phyloP scores from a whole-genome alignment of 805 yeast species.

The Starmerella bacillaris region DNA sequence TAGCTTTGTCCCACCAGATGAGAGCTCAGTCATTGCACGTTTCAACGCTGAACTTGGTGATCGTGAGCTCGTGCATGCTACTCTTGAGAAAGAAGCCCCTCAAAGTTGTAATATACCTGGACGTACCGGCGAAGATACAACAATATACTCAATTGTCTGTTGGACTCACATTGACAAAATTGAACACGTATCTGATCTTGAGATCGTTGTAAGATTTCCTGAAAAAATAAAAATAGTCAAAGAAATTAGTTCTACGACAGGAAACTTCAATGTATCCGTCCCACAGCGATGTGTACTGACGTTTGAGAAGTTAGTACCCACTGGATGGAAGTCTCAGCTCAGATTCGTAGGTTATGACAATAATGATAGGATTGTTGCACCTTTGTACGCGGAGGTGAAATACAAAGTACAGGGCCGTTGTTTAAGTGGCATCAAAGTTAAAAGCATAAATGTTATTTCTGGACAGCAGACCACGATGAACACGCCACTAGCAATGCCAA shows the following conservation, averaged over 20 bases:
- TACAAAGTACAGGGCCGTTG: constrained; percentile 45
- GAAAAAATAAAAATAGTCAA: constrained; percentile 24
- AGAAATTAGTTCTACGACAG: constrained; percentile 50
- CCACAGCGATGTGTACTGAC: constrained; percentile 32
- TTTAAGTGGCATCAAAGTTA: constrained; percentile 31
- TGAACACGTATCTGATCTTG: constrained; percentile 32
- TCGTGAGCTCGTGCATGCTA: constrained; percentile 37
- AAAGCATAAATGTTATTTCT: constrained; percentile 18
- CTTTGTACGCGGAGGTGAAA: constrained; percentile 13
- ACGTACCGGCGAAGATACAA: constrained; percentile 34
- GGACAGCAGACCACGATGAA: not conserved
- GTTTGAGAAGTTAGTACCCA: constrained; percentile 36
- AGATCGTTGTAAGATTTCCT: constrained; percentile 27
- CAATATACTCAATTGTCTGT: constrained; percentile 45
- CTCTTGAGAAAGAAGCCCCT: not conserved
- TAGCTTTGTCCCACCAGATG: constrained; percentile 80
- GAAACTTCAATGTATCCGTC: constrained; percentile 43
- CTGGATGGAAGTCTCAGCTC: constrained; percentile 52
- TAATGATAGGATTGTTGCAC: constrained; percentile 14
- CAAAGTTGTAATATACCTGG: constrained; percentile 29
- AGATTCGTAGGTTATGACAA: constrained; percentile 31
- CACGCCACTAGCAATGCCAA: not conserved
- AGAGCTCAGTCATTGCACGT: constrained; percentile 40
- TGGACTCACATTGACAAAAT: constrained; percentile 32
- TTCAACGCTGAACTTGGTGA: constrained; percentile 37